Conservation (phyloP, 345 rosid genomes). For the Capsella bursapastoris region DNA sequence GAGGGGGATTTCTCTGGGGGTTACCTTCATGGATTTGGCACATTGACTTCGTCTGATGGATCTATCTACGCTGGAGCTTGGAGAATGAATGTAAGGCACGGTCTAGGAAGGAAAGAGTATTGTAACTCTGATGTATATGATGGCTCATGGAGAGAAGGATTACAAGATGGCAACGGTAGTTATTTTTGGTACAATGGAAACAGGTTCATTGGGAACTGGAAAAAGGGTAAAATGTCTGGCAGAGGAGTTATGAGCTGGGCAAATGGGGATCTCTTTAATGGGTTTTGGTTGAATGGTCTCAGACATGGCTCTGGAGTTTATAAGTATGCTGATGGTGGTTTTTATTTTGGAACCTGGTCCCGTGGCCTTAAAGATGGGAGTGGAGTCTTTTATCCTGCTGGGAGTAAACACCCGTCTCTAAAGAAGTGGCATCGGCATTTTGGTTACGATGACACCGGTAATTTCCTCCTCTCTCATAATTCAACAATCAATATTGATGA, state of each 20-base stretch:
- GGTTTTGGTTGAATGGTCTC: conserved; percentile 81
- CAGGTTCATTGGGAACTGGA: conserved; percentile 81
- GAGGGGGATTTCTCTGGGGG: conserved; percentile 91
- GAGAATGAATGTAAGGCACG: conserved; percentile 89
- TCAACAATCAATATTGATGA: conserved; percentile 53
- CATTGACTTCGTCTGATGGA: conserved; percentile 59
- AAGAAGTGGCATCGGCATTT: conserved; percentile 57
- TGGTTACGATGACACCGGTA: conserved; percentile 48
- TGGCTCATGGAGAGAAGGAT: conserved; percentile 92
- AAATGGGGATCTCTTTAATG: conserved; percentile 78
- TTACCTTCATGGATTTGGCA: conserved; percentile 83
- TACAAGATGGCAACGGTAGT: conserved; percentile 79
- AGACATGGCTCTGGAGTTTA: conserved; percentile 89
- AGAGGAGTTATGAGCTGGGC: conserved; percentile 93
- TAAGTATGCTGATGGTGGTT: conserved; percentile 76
- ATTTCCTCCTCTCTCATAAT: conserved; percentile 48
- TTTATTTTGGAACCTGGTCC: conserved; percentile 86
- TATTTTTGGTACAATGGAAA: conserved; percentile 85
- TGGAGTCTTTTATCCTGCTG: conserved; percentile 83
- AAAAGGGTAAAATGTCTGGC: conserved; percentile 80
- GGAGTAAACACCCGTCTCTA: conserved; percentile 70
- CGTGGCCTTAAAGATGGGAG: conserved; percentile 82
- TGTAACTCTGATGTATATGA: conserved; percentile 75
- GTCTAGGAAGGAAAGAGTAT: conserved; percentile 80
- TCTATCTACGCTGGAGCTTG: conserved; percentile 73